phyloP scores from a whole-genome alignment of 805 yeast species.

The Candida schatavii region DNA sequence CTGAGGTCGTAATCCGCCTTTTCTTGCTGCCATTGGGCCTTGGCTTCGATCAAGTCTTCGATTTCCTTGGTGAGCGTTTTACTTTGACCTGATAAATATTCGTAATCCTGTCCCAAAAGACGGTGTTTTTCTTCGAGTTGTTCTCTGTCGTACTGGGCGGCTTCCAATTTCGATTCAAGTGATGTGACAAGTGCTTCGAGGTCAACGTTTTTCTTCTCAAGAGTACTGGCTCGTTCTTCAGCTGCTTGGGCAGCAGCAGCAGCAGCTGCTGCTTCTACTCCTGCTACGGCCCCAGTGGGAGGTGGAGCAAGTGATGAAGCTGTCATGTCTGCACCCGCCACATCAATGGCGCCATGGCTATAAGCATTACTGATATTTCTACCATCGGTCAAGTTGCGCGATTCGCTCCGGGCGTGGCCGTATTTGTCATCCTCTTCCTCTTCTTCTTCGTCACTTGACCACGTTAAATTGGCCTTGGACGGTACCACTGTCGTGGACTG shows the following conservation, averaged over 20 bases:
- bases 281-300: background rate
- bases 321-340: no score
- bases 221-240: background rate
- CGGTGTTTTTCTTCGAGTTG: conserved; percentile 15
- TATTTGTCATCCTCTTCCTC: conserved; percentile 24
- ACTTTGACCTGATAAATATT: conserved; percentile 18
- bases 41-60: conserved; percentile 17
- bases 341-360: background rate
- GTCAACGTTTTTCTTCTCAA: conserved; percentile 18
- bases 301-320: background rate
- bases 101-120: conserved; percentile 22
- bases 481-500: conserved; percentile 78
- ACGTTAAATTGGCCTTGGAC: conserved; percentile 75
- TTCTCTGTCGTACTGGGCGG: conserved; percentile 8
- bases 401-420: background rate
- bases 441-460: conserved; percentile 85
- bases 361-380: background rate
- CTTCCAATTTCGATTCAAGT: conserved; percentile 3
- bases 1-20: conserved; percentile 1
- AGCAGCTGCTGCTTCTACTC: background rate
- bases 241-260: background rate
- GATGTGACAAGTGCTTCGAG: background rate
- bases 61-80: conserved; percentile 18
- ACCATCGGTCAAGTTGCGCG: background rate
- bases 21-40: conserved; percentile 7